Conservation (phyloP, 441 rosid genomes). For the Populus hybrid region DNA sequence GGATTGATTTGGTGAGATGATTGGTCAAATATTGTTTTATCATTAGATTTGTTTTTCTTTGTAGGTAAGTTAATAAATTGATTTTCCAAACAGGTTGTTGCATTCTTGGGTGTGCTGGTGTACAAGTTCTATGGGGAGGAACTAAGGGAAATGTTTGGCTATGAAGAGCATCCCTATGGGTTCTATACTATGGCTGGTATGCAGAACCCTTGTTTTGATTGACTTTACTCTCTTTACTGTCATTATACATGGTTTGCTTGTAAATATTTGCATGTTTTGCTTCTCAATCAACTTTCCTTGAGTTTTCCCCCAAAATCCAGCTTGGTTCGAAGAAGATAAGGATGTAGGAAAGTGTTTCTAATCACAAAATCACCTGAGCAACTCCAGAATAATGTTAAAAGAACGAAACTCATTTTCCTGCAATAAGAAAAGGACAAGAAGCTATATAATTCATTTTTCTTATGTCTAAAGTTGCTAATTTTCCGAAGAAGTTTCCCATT, state of each 20-base stretch:
- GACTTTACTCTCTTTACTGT: neutral
- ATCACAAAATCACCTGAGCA: neutral
- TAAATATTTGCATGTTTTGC: neutral
- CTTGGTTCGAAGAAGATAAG: neutral
- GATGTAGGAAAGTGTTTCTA: neutral
- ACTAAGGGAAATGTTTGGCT: conserved; percentile 97
- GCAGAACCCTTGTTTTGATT: neutral
- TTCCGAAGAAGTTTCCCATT: neutral
- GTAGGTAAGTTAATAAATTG: conserved; percentile 2
- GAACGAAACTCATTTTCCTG: neutral
- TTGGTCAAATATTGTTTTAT: neutral
- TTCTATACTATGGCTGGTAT: conserved; percentile 95
- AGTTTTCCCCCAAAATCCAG: neutral
- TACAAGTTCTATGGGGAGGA: conserved; percentile 97
- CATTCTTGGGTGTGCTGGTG: conserved; percentile 86
- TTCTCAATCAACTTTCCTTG: neutral
- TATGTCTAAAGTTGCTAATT: neutral
- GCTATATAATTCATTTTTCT: neutral
- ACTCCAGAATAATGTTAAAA: neutral
- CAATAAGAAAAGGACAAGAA: neutral
- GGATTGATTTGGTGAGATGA: conserved; percentile 2
- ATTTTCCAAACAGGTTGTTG: conserved; percentile 69
- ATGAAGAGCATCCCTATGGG: conserved; percentile 97
- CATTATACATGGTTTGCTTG: too few relatives aligned
- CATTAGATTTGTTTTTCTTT: conserved; percentile 3